Evolutionary conservation across 495 filamentous ascomycete species (phyloP).

Genomic region (Xylaria bambusicola): DNA sequence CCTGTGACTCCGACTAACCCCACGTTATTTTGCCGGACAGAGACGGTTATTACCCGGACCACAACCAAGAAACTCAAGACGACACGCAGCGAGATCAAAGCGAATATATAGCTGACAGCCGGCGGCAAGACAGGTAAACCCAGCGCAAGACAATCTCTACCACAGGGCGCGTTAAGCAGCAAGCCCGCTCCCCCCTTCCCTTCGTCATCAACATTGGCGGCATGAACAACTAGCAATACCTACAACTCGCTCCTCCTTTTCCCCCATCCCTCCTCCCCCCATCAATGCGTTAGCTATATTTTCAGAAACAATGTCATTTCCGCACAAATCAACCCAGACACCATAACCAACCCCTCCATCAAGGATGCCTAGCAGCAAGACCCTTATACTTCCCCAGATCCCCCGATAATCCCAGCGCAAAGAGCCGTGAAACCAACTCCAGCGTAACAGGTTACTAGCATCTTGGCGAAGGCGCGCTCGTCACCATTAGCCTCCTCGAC

Average conservation of each 20-base stretch:
- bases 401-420: slow-evolving; percentile 52
- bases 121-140: slow-evolving; percentile 50
- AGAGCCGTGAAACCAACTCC: slow-evolving; percentile 51
- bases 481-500: slow-evolving; percentile 54
- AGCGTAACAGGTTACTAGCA: slow-evolving; percentile 56
- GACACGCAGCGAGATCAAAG: slow-evolving; percentile 49
- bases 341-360: no score
- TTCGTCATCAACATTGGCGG: slow-evolving; percentile 59
- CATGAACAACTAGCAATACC: slow-evolving; percentile 54
- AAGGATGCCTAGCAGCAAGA: slow-evolving; percentile 55
- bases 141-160: slow-evolving; percentile 46
- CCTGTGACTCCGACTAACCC: no score
- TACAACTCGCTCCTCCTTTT: slow-evolving; percentile 52
- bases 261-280: no score
- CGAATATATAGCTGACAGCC: slow-evolving; percentile 49
- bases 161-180: slow-evolving; percentile 23
- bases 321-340: no score
- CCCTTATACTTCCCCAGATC: slow-evolving; percentile 57
- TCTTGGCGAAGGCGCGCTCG: slow-evolving; percentile 54
- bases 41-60: slow-evolving; percentile 57
- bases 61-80: slow-evolving; percentile 52
- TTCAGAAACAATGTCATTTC: slow-evolving; percentile 55
- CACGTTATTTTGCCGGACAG: no score
- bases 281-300: no score
- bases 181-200: slow-evolving; percentile 48